Evolutionary conservation across 108 stramenopile genomes (phyloP), one percentile per base, ranked within the genome.

Genomic region (Nannochloropsis salina): DNA sequence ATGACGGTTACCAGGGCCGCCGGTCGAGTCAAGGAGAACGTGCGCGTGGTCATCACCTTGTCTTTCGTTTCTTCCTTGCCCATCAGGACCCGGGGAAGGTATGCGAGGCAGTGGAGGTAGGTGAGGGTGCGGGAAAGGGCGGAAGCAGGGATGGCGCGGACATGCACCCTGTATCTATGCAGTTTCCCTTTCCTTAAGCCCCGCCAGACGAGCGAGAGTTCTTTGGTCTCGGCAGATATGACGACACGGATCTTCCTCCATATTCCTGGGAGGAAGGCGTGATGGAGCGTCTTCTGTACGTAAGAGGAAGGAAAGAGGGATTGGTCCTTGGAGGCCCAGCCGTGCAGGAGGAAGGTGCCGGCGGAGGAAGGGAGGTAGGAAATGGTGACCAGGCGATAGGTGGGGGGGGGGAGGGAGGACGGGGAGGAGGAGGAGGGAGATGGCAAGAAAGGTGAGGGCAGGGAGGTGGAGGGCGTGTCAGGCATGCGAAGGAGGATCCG

Each of bases 141-240:
- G 3, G 61, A 15, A 15, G 20, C 20, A 74, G 61, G 61, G 20
- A 74, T 74, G 8, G n/a, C 3, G 20, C 61, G 61, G 2, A 74
- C 61, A 74, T 74, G 20, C 3, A 74, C 61, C 2, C 6, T 74
- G 61, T 74, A 74, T n/a, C 61, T 74, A 8, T 74, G 61, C 3
- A 74, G 61, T n/a, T 74, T 74, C 61, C 61, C 61, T 74, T 74
- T 74, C 61, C n/a, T 6, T n/a, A 74, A 74, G 61, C 61, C 61
- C 15, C 20, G 15, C 61, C 61, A 74, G 20, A 15, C 15, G 3
- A 74, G 6, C 3, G 61, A n/a, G 4, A 74, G n/a, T 74, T 74
- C 61, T 74, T 74, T 74, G 6, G 61, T 74, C 61, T 74, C 61
- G 61, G 61, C 15, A n/a, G 61, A 74, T 15, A n/a, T 74, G 61